These are phyloP conservation scores for Fraxinus anomala DNA, from an alignment of 257 asterid species.

Conservation along the genomic window DNA sequence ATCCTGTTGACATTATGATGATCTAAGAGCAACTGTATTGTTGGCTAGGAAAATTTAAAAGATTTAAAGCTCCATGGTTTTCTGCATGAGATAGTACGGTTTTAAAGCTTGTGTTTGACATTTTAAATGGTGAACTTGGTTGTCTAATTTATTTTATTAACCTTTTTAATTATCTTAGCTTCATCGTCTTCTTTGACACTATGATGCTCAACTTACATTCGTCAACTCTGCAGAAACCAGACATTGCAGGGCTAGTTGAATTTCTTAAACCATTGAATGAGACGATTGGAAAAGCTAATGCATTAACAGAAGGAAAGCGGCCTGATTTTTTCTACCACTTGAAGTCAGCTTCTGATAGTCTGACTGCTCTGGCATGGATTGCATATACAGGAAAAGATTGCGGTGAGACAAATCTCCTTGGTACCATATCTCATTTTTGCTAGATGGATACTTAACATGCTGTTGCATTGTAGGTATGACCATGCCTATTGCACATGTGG, in stretches of 20 bases:
- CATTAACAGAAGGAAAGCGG: constrained; percentile 79
- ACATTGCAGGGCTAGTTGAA: constrained; percentile 65
- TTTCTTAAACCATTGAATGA: constrained; percentile 88
- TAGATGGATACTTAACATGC: constrained; percentile 16
- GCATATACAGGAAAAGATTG: constrained; percentile 93
- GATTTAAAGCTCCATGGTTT: not conserved
- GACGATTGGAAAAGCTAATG: constrained; percentile 62
- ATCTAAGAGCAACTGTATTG: not conserved
- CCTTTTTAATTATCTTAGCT: constrained; percentile 7
- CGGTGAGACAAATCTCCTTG: constrained; percentile 45
- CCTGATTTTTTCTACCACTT: constrained; percentile 82
- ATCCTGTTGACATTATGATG: not conserved
- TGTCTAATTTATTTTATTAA: constrained; percentile 3
- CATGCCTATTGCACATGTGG: constrained; percentile 96
- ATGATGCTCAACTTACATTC: constrained; percentile 19
- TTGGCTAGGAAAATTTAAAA: not conserved
- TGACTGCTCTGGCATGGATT: constrained; percentile 87
- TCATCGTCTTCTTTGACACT: constrained; percentile 3
- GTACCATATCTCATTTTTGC: constrained; percentile 1
- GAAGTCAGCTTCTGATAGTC: constrained; percentile 88
- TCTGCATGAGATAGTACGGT: constrained; percentile 4
- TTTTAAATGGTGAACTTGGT: not conserved
- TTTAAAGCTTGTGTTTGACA: not conserved
- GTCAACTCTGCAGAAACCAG: constrained; percentile 74
- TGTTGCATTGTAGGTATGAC: constrained; percentile 64